Conservation (phyloP, 495 filamentous ascomycete species). For the Copromyces sp. region DNA sequence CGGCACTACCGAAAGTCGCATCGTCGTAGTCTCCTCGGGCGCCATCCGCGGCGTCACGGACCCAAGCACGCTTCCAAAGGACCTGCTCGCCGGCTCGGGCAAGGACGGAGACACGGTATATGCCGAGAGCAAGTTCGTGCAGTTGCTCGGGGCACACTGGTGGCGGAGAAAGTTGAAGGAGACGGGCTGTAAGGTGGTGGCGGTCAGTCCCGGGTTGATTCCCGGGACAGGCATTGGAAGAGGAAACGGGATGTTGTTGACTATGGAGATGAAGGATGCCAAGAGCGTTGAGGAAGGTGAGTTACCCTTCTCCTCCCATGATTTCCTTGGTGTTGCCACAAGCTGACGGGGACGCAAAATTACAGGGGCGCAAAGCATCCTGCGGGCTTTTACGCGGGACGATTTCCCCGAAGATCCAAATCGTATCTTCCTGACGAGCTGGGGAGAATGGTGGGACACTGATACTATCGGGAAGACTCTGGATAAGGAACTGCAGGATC, state of each 20-base stretch:
- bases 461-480: constrained; percentile 26
- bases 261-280: constrained; percentile 23
- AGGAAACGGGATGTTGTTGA: constrained; percentile 7
- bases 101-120: constrained; percentile 17
- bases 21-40: constrained; percentile 35
- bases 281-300: constrained; percentile 30
- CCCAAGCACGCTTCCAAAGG: constrained; percentile 17
- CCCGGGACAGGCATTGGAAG: constrained; percentile 26
- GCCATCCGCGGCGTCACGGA: constrained; percentile 24
- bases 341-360: not conserved
- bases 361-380: constrained; percentile 29
- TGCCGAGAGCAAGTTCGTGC: constrained; percentile 30
- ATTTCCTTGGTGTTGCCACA: not conserved
- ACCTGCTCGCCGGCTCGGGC: constrained; percentile 22
- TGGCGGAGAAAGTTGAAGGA: constrained; percentile 36
- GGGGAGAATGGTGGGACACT: constrained; percentile 40
- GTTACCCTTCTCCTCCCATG: not conserved
- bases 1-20: constrained; percentile 24
- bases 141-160: constrained; percentile 37
- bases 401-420: constrained; percentile 37
- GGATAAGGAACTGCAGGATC: constrained; percentile 33
- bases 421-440: constrained; percentile 36
- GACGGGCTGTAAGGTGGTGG: constrained; percentile 24
- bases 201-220: constrained; percentile 36
- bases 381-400: constrained; percentile 29